phyloP scores from a whole-genome alignment of 140 eudicot species.

The Cichorium intybus region DNA sequence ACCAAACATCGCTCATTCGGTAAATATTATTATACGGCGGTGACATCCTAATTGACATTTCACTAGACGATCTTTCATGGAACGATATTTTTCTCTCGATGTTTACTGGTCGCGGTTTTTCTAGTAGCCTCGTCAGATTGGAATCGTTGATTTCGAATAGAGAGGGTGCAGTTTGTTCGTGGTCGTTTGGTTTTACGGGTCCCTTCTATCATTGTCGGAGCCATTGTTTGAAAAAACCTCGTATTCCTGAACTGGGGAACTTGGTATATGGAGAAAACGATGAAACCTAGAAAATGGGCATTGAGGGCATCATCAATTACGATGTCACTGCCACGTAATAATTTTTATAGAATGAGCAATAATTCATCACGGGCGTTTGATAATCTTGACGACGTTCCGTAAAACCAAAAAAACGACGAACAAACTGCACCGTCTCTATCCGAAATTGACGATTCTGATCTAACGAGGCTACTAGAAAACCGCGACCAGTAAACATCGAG shows the following conservation, averaged over 20 bases:
- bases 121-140: conserved; percentile 58
- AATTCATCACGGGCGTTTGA: too few species aligned
- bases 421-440: conserved; percentile 37
- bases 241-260: too few species aligned
- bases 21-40: conserved; percentile 58
- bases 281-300: conserved; percentile 28
- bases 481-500: conserved; percentile 61
- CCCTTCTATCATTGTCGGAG: conserved; percentile 43
- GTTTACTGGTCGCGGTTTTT: conserved; percentile 58
- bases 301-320: conserved; percentile 24
- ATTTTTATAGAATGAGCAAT: too few species aligned
- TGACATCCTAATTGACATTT: conserved; percentile 61
- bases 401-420: conserved; percentile 41
- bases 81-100: conserved; percentile 83
- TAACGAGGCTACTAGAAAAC: conserved; percentile 57
- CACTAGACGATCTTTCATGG: conserved; percentile 82
- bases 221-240: conserved; percentile 38
- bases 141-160: conserved; percentile 62
- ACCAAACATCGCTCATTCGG: conserved; percentile 47
- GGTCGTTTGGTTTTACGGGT: conserved; percentile 37
- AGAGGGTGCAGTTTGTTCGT: conserved; percentile 34
- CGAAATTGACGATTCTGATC: conserved; percentile 68
- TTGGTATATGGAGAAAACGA: conserved; percentile 24
- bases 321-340: too few species aligned
- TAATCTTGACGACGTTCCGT: too few species aligned